phyloP scores from a whole-genome alignment of 1,284 basidiomycete species.

The Marasmius oreades region DNA sequence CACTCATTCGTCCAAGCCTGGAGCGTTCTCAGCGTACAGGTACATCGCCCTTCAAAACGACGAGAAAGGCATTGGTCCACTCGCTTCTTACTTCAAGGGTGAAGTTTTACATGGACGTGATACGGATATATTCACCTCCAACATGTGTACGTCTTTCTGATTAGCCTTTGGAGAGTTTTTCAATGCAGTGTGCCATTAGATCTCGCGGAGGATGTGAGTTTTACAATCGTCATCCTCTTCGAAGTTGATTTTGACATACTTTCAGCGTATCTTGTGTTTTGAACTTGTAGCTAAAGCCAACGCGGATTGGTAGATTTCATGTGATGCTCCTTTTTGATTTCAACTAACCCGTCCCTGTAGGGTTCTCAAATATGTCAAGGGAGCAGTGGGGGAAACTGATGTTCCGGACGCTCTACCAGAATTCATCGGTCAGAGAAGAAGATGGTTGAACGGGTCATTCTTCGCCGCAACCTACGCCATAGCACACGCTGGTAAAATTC shows the following conservation, averaged over 20 bases:
- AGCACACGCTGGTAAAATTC: constrained; percentile 81
- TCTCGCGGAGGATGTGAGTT: constrained; percentile 77
- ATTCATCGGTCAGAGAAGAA: constrained; percentile 89
- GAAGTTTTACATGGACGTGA: constrained; percentile 89
- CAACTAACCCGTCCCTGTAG: constrained; percentile 30
- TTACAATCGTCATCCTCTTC: constrained; percentile 5
- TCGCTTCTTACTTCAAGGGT: constrained; percentile 96
- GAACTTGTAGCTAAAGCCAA: constrained; percentile 93
- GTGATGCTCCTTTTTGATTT: background rate
- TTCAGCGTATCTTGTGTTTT: constrained; percentile 92
- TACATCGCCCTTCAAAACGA: constrained; percentile 92
- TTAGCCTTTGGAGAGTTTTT: background rate
- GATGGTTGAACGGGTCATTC: constrained; percentile 94
- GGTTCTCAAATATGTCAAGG: constrained; percentile 96
- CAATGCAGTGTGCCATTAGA: constrained; percentile 38
- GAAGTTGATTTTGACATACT: constrained; percentile 3
- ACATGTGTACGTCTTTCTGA: constrained; percentile 66
- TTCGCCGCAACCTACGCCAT: constrained; percentile 89
- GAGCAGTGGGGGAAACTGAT: constrained; percentile 94
- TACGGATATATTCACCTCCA: constrained; percentile 93
- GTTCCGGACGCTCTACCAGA: constrained; percentile 93
- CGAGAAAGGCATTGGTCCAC: constrained; percentile 79
- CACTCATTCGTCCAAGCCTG: constrained; percentile 54
- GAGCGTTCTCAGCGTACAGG: constrained; percentile 92
- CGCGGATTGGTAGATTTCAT: constrained; percentile 62